Evolutionary conservation across 192 early-diverging fungal species (phyloP), one percentile per base, ranked within the genome.

Genomic region (Backusella australiensis): DNA sequence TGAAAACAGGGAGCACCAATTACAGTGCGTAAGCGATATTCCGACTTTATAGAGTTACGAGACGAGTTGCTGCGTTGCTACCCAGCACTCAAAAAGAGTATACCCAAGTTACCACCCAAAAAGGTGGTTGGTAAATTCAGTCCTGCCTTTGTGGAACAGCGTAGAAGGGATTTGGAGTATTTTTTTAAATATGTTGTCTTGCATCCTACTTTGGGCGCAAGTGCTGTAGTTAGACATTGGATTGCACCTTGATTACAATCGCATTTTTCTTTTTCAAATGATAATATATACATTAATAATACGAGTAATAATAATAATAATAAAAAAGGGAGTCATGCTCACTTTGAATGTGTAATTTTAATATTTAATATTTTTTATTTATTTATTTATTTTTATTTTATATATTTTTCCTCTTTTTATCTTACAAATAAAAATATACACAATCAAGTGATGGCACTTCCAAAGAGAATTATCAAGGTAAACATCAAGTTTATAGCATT

Each of bases 391-490:
- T 46, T 46, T 46, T 15, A 2, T 1, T 59, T 59, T 59, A 8
- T n/a, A 4, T 23, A 4, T 26, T 59, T 63, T 34, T 65, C 56
- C 36, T 32, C 34, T 66, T n/a, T 75, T 41, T 53, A 29, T 29
- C 36, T 39, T 69, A 21, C 44, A 32, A 19, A 59, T 59, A 8
- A 1, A 59, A 53, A 21, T 53, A 21, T 21, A 21, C 3, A 53
- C 17, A 67, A 56, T 9, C 23, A 59, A 69, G 69, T 29, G 36
- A 86, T 87, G 86, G 77, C 86, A 42, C 75, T 88, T 32, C 83
- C 86, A 59, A 88, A 86, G 71, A 75, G 86, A 39, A 88, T 88
- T 72, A 83, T 88, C 80, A 88, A 88, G 83, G 86, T 85, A 83
- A 73, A 71, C 7, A 34, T 32, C 1, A 53, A 21, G 12, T 34